phyloP scores from a whole-genome alignment of 2,329 filamentous ascomycete species.

The Aspergillus brasiliensis region DNA sequence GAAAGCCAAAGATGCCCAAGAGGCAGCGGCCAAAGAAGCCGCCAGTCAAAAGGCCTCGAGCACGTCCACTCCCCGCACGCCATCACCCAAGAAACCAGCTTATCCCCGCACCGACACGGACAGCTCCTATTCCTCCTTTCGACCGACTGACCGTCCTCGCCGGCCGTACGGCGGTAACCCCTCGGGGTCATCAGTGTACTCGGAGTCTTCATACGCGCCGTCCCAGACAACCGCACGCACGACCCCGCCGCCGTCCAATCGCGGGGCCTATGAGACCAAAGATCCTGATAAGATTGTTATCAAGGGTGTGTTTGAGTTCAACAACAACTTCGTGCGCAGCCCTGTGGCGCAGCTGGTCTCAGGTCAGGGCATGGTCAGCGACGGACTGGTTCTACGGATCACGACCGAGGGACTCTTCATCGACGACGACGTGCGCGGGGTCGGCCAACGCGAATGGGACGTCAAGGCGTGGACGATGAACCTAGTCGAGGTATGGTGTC shows the following conservation, averaged over 20 bases:
- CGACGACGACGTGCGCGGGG: conserved; percentile 87
- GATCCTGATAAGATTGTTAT: conserved; percentile 97
- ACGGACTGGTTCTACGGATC: conserved; percentile 88
- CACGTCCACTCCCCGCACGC: conserved; percentile 34
- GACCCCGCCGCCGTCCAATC: conserved; percentile 76
- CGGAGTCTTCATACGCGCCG: conserved; percentile 82
- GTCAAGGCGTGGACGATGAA: conserved; percentile 98
- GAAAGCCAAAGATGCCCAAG: conserved; percentile 38
- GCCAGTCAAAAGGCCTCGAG: conserved; percentile 32
- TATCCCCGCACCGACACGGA: conserved; percentile 44
- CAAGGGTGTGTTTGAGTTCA: conserved; percentile 88
- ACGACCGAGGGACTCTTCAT: conserved; percentile 95
- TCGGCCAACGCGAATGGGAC: conserved; percentile 97
- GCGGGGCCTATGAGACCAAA: conserved; percentile 79
- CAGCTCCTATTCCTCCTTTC: conserved; percentile 72
- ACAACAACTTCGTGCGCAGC: conserved; percentile 83
- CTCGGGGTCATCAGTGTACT: conserved; percentile 60
- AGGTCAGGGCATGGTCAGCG: conserved; percentile 80
- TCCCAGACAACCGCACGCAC: conserved; percentile 83
- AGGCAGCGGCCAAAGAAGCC: conserved; percentile 28
- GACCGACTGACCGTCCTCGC: conserved; percentile 73
- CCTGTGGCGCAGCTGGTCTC: conserved; percentile 88
- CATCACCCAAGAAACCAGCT: conserved; percentile 44
- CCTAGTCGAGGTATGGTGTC: conserved; percentile 83
- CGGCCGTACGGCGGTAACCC: conserved; percentile 56